phyloP scores from a whole-genome alignment of 2,329 filamentous ascomycete species.

The Colletotrichum lupini region DNA sequence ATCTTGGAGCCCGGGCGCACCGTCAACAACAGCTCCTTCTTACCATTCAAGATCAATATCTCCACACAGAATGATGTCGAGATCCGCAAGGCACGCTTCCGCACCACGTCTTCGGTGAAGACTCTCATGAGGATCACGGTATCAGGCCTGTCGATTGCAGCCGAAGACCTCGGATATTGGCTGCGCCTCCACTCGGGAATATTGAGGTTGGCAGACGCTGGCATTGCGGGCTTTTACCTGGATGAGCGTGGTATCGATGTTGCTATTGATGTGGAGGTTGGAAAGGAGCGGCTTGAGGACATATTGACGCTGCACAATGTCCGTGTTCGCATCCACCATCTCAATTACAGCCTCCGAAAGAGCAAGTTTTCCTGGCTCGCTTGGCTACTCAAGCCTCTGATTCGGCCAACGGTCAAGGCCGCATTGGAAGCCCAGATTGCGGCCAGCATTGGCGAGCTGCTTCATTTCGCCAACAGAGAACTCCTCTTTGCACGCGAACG shows the following conservation, averaged over 20 bases:
- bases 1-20: constrained; percentile 89
- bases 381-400: constrained; percentile 86
- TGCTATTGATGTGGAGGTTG: constrained; percentile 85
- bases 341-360: constrained; percentile 80
- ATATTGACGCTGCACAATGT: constrained; percentile 83
- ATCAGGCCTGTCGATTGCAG: constrained; percentile 84
- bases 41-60: constrained; percentile 84
- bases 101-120: constrained; percentile 73
- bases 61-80: constrained; percentile 90
- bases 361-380: constrained; percentile 82
- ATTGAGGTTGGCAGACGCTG: constrained; percentile 81
- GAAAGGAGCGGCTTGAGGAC: constrained; percentile 80
- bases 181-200: constrained; percentile 82
- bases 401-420: constrained; percentile 83
- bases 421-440: constrained; percentile 84
- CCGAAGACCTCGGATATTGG: constrained; percentile 92
- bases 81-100: constrained; percentile 79
- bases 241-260: constrained; percentile 91
- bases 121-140: constrained; percentile 82
- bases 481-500: constrained; percentile 88
- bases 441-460: constrained; percentile 73
- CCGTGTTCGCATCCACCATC: constrained; percentile 85
- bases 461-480: constrained; percentile 84
- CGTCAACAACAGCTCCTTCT: constrained; percentile 86
- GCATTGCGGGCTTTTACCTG: constrained; percentile 85